Evolutionary conservation across 352 stramenopile species (phyloP).

Genomic region (Pythium apleroticum): DNA sequence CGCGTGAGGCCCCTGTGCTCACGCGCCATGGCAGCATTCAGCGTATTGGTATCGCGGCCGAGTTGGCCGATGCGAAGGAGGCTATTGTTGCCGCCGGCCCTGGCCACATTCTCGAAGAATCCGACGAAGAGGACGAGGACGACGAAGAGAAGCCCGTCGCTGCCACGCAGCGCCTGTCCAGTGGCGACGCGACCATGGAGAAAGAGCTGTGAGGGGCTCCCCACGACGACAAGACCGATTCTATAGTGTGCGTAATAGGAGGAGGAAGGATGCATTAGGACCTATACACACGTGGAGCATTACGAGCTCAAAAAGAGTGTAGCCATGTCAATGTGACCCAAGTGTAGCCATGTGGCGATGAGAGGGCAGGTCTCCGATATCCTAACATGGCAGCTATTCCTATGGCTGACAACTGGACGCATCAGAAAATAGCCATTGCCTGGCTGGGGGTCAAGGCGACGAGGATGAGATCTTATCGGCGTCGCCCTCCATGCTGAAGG

Average conservation of each 20-base stretch:
- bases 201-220: neutral
- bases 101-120: constrained; percentile 21
- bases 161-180: neutral
- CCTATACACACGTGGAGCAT: too few species aligned
- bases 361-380: neutral
- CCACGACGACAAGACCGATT: too few species aligned
- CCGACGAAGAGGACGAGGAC: constrained; percentile 19
- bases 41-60: constrained; percentile 37
- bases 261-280: neutral
- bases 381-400: too few species aligned
- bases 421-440: neutral
- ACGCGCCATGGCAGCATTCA: constrained; percentile 71
- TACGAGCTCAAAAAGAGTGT: too few species aligned
- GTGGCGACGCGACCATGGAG: constrained; percentile 2
- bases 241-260: neutral
- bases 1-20: constrained; percentile 44
- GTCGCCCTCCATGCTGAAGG: too few species aligned
- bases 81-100: neutral
- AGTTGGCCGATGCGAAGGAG: constrained; percentile 16
- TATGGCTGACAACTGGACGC: neutral
- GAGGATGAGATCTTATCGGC: constrained; percentile 6
- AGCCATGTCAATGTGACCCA: too few species aligned
- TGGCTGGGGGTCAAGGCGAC: neutral
- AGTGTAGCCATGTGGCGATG: neutral
- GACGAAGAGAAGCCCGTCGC: constrained; percentile 34